A percentile compares a stretch with the other conserved stretches of the same genome.
Evolutionary conservation across 2,329 filamentous ascomycete genomes (phyloP).

Genomic region (Fusarium equiseti): DNA sequence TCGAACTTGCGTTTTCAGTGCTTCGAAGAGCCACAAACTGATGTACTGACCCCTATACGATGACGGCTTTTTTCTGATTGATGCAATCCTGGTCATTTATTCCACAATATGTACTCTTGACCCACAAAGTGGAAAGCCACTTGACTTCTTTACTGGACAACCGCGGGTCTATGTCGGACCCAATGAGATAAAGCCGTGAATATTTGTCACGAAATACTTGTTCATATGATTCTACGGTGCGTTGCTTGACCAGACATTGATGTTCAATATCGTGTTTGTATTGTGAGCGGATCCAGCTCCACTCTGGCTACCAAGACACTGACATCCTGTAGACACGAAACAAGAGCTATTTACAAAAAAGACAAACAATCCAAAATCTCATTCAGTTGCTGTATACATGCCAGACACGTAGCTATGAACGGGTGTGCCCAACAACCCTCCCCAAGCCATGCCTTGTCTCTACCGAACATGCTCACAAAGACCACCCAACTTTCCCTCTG

Average conservation of each 20-base stretch:
- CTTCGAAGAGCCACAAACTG: constrained; percentile 28
- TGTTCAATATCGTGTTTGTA: background rate
- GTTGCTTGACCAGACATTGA: background rate
- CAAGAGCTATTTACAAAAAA: background rate
- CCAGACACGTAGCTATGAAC: background rate
- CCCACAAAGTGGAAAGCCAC: background rate
- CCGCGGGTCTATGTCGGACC: background rate
- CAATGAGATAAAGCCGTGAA: background rate
- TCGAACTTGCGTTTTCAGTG: constrained; percentile 35
- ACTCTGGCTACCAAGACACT: background rate
- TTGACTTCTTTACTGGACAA: background rate
- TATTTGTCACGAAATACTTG: background rate
- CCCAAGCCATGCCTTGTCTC: background rate
- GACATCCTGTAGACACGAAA: background rate
- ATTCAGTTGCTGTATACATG: background rate
- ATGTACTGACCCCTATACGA: constrained; percentile 35
- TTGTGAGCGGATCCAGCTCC: background rate
- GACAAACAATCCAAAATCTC: background rate
- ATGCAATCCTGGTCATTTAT: background rate
- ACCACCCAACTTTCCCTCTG: background rate
- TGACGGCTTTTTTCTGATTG: constrained; percentile 14
- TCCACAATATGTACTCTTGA: background rate
- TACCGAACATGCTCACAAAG: background rate
- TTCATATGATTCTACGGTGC: background rate
- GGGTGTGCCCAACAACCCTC: background rate